Evolutionary conservation across 192 early-diverging fungal species (phyloP), one percentile per base, ranked within the genome.

Genomic region (Phlyctochytrium planicorne): DNA sequence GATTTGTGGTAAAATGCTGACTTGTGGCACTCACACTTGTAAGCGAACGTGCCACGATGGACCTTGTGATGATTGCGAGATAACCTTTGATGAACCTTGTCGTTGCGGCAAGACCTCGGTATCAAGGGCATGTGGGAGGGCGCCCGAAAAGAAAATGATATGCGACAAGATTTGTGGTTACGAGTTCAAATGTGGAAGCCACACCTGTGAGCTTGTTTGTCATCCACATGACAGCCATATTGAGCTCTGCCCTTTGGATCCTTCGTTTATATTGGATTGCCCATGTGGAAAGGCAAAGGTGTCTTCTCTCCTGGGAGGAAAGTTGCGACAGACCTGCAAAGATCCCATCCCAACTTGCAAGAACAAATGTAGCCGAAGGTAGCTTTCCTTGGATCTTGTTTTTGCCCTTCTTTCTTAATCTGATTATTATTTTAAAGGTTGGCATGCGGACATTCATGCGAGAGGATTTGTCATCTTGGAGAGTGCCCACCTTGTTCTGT

Each of bases 11-110:
- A 86, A 87, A 56, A 74, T 78, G 59, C 83, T 97, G 27, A 74
- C 84, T 33, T 98, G 96, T 81, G 92, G 92, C 23, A 73, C 73
- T 30, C 96, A 98, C 74, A 65, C 36, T 20, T 98, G 95, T 69
- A 75, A 83, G 34, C 76, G 84, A 53, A 75, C 70, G 1, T 98
- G 96, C 68, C 94, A 98, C 72, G 83, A 83, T 30, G 88, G 89
- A 2, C 73, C 78, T 2, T 96, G 96, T 59, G 78, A 73, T 50
- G 89, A 88, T 1, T 96, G 96, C 62, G 34, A 69, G 17, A 57
- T 76, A 25, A 53, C 30, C 2, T 23, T 74, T 2, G 52, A 29
- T 1, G 23, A 66, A 10, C 34, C 57, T 25, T 83, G 82, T 59
- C 53, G 27, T 3, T 83, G 82, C 63, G 74, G 78, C 31, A 73